phyloP scores from a whole-genome alignment of 2,329 filamentous ascomycete species.

The Colletotrichum noveboracense region DNA sequence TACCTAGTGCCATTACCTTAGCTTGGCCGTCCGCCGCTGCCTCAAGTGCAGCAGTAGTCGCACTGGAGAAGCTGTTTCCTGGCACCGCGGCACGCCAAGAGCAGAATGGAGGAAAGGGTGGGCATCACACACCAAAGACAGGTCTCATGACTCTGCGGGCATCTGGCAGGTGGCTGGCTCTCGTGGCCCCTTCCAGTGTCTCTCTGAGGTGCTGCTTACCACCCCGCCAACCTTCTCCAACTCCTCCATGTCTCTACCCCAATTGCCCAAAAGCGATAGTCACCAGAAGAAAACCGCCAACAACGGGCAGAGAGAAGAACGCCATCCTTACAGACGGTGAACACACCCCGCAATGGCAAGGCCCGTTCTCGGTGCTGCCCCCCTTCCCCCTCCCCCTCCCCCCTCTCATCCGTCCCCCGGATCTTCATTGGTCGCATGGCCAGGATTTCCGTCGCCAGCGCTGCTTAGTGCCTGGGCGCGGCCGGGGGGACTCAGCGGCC shows the following conservation, averaged over 20 bases:
- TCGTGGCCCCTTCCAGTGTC: conserved; percentile 2
- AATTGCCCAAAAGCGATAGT: not conserved
- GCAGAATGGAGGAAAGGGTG: not conserved
- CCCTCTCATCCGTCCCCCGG: not conserved
- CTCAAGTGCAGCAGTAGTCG: not conserved
- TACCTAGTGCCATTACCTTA: not conserved
- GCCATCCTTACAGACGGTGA: not conserved
- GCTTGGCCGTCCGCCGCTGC: not conserved
- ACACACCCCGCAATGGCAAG: not conserved
- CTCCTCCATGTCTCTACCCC: not conserved
- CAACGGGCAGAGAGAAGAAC: not conserved
- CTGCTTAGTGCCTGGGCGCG: not conserved
- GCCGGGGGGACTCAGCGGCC: not conserved
- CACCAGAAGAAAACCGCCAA: not conserved
- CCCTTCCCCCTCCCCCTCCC: no score
- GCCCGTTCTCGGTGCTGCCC: not conserved
- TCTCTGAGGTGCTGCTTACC: not conserved
- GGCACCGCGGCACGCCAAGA: not conserved
- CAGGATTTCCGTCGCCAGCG: not conserved
- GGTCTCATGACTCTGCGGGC: conserved; percentile 11
- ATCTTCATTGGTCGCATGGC: not conserved
- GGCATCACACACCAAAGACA: conserved; percentile 14
- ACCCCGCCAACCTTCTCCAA: not conserved
- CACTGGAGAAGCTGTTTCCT: not conserved
- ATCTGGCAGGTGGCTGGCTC: conserved; percentile 19